Base-by-base conservation (phyloP, 768 basidiomycete species). In the Suillus sp. region DNA sequence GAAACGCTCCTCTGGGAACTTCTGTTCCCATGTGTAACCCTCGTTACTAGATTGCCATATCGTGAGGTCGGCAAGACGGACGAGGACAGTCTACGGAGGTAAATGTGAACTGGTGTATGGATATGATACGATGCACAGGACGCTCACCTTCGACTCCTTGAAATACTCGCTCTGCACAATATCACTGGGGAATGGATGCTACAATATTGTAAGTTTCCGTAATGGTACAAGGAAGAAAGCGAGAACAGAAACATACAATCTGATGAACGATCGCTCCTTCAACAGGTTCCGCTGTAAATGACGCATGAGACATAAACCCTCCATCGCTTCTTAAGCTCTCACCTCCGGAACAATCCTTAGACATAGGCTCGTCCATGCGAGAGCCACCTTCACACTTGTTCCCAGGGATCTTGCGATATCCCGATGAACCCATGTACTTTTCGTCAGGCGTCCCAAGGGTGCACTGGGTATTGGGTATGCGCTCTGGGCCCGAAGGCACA, bases 1-100 rank as follows among this genome's bases (percentile, higher is more conserved):
- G 79, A 98, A 91, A 18, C 81, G 84, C 63, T 89, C 80, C 1
- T 78, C 80, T 0, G 85, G 81, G 71, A 74, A 78, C 16, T 89
- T 81, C 64, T 86, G 88, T 48, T 82, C 81, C 96, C 96, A 99
- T 0, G 88, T 88, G 75, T 93, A 95, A 1, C 96, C 97, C 75
- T 99, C 96, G 72, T 95, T 98, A 69, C 86, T 87, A 1, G 95
- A 97, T 78, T 98, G 95, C 94, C 94, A 99, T 60, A 99, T 81
- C 0, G 85, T 82, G 65, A 86, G 75, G 70, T 99, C 95, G 1
- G 74, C 72, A 3, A 97, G 83, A 7, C 92, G 89, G 45, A 93
- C 87, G 37, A 99, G 84, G 61, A 99, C 84, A 0, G 95, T 95
- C 85, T 93, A 69, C 0, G 65, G 47, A 51, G 30, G 27, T 43